These are phyloP conservation scores for Yarrowia phangngaensis DNA, from an alignment of 805 yeast genomes.

Conservation along the genomic window DNA sequence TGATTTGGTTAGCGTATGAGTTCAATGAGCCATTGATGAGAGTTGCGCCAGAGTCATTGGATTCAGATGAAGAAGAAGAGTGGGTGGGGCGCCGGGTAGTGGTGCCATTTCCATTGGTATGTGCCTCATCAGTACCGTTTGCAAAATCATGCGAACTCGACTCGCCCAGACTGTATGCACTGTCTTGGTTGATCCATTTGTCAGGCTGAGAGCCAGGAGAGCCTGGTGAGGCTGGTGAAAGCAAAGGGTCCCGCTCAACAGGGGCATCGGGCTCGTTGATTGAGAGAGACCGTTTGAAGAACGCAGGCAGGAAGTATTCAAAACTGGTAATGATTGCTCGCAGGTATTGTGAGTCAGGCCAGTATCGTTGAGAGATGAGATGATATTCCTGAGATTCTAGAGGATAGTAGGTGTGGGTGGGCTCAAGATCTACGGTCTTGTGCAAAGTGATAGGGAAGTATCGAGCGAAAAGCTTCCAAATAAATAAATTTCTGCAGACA, in stretches of 20 bases:
- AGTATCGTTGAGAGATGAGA: slow-evolving; percentile 14
- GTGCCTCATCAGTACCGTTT: background rate
- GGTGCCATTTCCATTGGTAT: slow-evolving; percentile 4
- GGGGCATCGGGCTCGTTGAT: slow-evolving; percentile 14
- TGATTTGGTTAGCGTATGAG: slow-evolving; percentile 23
- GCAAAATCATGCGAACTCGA: slow-evolving; percentile 10
- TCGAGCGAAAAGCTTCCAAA: slow-evolving; percentile 69
- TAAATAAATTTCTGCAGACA: slow-evolving; percentile 51
- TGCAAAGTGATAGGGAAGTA: slow-evolving; percentile 78
- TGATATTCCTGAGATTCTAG: slow-evolving; percentile 18
- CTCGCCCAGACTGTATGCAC: slow-evolving; percentile 22
- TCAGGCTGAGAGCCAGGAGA: slow-evolving; percentile 24
- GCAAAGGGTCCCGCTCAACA: slow-evolving; percentile 18
- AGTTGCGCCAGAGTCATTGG: slow-evolving; percentile 16
- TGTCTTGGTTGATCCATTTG: slow-evolving; percentile 26
- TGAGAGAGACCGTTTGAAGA: slow-evolving; percentile 13
- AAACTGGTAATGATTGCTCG: slow-evolving; percentile 3
- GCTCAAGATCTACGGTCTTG: slow-evolving; percentile 64
- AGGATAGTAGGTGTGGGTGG: slow-evolving; percentile 46
- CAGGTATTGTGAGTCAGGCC: slow-evolving; percentile 9
- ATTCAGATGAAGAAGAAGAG: slow-evolving; percentile 15
- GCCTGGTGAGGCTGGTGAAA: slow-evolving; percentile 23
- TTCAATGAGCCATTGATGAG: slow-evolving; percentile 14
- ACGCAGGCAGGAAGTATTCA: slow-evolving; percentile 20
- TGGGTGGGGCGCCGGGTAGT: slow-evolving; percentile 11